Percentiles rank a stretch among this genome's conserved stretches.
Conservation (phyloP, 1,139 yeast species). For the Lodderomyces parapsilosis region DNA sequence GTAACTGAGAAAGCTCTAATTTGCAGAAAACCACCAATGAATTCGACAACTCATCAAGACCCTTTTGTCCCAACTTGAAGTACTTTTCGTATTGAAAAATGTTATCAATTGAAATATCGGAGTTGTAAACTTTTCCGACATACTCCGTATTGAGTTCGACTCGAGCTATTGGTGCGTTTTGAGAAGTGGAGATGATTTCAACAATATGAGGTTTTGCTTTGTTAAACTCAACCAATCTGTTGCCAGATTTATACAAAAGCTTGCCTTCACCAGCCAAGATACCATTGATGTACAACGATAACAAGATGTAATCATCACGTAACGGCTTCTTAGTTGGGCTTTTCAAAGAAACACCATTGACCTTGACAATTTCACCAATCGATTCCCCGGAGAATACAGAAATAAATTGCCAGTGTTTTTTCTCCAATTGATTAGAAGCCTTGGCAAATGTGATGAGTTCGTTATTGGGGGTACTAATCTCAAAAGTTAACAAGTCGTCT, state of each 20-base stretch:
- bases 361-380: constrained; percentile 66
- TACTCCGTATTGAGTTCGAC: constrained; percentile 64
- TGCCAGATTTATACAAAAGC: constrained; percentile 40
- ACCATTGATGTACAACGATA: constrained; percentile 67
- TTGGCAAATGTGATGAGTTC: constrained; percentile 56
- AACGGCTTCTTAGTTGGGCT: constrained; percentile 30
- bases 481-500: constrained; percentile 47
- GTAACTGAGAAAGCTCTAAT: constrained; percentile 46
- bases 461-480: constrained; percentile 48
- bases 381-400: constrained; percentile 74
- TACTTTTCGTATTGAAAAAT: constrained; percentile 56
- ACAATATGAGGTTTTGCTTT: constrained; percentile 34
- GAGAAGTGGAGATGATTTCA: constrained; percentile 35
- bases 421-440: constrained; percentile 62
- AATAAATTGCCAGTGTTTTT: constrained; percentile 68
- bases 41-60: constrained; percentile 44
- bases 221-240: constrained; percentile 41
- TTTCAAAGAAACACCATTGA: constrained; percentile 52
- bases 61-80: constrained; percentile 40
- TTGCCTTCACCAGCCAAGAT: constrained; percentile 57
- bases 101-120: constrained; percentile 57
- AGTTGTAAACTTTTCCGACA: constrained; percentile 67
- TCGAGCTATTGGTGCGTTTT: constrained; percentile 44
- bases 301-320: constrained; percentile 53
- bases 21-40: constrained; percentile 41